phyloP scores from a whole-genome alignment of 371 early-diverging fungal species.

The Mucor saturninus region DNA sequence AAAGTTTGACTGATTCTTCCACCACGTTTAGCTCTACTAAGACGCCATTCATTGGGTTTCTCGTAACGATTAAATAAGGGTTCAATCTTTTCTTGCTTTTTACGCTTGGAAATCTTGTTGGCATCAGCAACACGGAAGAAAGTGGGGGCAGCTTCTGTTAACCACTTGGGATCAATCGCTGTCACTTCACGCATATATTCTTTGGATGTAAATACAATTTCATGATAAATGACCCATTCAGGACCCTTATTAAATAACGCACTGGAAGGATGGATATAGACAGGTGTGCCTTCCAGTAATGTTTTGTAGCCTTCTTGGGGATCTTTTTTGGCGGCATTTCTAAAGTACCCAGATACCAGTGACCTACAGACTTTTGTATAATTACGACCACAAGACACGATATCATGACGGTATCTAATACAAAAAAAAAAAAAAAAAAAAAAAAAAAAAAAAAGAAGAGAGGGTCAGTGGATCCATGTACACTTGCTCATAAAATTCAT shows the following conservation, averaged over 20 bases:
- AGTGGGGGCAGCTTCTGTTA: slow-evolving; percentile 95
- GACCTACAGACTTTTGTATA: slow-evolving; percentile 90
- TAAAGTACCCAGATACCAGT: slow-evolving; percentile 92
- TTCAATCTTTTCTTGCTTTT: slow-evolving; percentile 90
- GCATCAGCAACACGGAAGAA: slow-evolving; percentile 95
- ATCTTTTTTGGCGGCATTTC: slow-evolving; percentile 96
- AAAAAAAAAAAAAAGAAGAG: too few species aligned
- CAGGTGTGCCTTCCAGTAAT: slow-evolving; percentile 94
- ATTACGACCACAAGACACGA: slow-evolving; percentile 92
- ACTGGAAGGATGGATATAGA: slow-evolving; percentile 94
- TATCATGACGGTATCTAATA: slow-evolving; percentile 83
- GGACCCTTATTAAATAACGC: slow-evolving; percentile 95
- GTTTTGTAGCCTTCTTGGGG: slow-evolving; percentile 98
- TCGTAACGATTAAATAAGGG: slow-evolving; percentile 95
- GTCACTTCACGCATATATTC: slow-evolving; percentile 98
- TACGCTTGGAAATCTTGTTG: slow-evolving; percentile 90
- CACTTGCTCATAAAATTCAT: too few species aligned
- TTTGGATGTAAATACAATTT: slow-evolving; percentile 95
- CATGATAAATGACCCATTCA: slow-evolving; percentile 98
- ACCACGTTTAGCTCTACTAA: slow-evolving; percentile 77
- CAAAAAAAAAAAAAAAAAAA: too few species aligned
- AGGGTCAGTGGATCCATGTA: too few species aligned
- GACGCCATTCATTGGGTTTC: slow-evolving; percentile 88
- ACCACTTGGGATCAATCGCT: slow-evolving; percentile 96
- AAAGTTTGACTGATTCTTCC: slow-evolving; percentile 83